These are phyloP conservation scores for Aspergillus sp. DNA, from an alignment of 2,329 filamentous ascomycete species.

Conservation along the genomic window DNA sequence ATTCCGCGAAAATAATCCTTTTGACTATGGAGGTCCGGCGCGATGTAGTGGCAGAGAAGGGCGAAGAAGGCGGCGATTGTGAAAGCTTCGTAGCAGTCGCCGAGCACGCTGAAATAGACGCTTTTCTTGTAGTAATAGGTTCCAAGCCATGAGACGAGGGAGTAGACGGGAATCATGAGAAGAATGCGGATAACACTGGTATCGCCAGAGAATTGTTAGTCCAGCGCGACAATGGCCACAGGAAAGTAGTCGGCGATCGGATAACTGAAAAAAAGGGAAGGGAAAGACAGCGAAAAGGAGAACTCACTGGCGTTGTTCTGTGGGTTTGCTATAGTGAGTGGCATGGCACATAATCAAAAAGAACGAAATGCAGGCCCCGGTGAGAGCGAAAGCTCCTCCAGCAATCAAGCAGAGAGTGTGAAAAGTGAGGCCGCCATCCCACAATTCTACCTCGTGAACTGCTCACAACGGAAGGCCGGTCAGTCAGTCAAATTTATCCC, in stretches of 20 bases:
- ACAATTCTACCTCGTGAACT: constrained; percentile 53
- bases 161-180: constrained; percentile 83
- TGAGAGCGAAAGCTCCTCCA: constrained; percentile 52
- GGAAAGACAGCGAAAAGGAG: not conserved
- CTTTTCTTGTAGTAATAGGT: constrained; percentile 73
- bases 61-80: constrained; percentile 86
- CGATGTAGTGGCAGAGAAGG: constrained; percentile 76
- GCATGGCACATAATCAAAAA: constrained; percentile 59
- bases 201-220: constrained; percentile 4
- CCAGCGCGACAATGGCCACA: not conserved
- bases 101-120: constrained; percentile 77
- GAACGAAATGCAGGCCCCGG: constrained; percentile 53
- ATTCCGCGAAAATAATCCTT: constrained; percentile 77
- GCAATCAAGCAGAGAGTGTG: constrained; percentile 57
- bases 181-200: constrained; percentile 79
- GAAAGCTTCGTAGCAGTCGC: constrained; percentile 87
- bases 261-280: constrained; percentile 8
- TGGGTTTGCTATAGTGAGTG: constrained; percentile 59
- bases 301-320: constrained; percentile 59
- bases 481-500: not conserved
- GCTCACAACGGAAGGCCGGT: constrained; percentile 1
- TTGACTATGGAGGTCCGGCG: constrained; percentile 73
- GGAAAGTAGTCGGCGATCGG: not conserved
- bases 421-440: constrained; percentile 54
- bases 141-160: constrained; percentile 70